phyloP scores from a whole-genome alignment of 148 eudicot species.

The Dianthus caryophyllus region DNA sequence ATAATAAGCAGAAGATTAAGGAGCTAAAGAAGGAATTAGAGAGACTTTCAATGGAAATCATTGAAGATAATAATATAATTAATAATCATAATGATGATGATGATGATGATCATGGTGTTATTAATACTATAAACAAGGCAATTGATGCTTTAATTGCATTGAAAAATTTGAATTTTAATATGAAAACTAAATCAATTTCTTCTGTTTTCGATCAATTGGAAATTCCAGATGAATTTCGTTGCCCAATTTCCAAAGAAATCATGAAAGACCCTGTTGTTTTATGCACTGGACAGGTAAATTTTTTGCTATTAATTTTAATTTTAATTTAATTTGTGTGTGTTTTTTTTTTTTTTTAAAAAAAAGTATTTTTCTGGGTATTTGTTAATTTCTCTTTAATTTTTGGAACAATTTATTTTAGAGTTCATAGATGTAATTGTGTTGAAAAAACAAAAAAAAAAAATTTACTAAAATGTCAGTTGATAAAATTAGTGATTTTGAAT shows the following conservation, averaged over 20 bases:
- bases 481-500: too few species aligned
- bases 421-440: too few species aligned
- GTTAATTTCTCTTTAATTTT: neutral
- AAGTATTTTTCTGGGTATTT: slow-evolving; percentile 10
- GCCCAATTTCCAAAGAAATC: slow-evolving; percentile 65
- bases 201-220: slow-evolving; percentile 14
- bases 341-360: neutral
- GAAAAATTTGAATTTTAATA: slow-evolving; percentile 27
- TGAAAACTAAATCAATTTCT: slow-evolving; percentile 12
- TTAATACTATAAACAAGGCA: slow-evolving; percentile 22
- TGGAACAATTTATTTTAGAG: too few species aligned
- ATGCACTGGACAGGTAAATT: slow-evolving; percentile 48
- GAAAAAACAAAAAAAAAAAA: too few species aligned
- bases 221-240: slow-evolving; percentile 40
- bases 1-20: slow-evolving; percentile 18
- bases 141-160: slow-evolving; percentile 25
- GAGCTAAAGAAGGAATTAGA: slow-evolving; percentile 58
- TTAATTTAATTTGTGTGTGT: slow-evolving; percentile 7
- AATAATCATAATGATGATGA: neutral
- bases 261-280: slow-evolving; percentile 83
- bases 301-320: neutral
- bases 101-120: neutral
- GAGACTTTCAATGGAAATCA: slow-evolving; percentile 38
- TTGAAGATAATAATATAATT: neutral
- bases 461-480: too few species aligned